These are phyloP conservation scores for Geum urbanum DNA, from an alignment of 306 rosid genomes.

Conservation along the genomic window DNA sequence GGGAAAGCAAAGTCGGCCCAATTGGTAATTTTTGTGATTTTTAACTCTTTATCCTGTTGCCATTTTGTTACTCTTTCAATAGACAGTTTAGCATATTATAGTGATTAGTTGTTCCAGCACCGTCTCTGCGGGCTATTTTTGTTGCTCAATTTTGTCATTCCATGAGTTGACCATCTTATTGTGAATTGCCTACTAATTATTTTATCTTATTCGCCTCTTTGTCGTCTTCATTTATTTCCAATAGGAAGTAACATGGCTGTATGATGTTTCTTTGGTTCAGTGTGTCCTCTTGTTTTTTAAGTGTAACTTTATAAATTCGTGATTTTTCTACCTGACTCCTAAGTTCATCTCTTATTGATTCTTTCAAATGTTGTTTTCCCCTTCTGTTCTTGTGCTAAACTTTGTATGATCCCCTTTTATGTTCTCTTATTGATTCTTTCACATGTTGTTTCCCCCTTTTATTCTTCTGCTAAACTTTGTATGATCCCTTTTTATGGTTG, in stretches of 20 bases:
- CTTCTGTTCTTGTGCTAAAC: not conserved
- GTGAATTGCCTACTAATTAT: not conserved
- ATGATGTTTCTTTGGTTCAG: not conserved
- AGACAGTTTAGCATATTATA: not conserved
- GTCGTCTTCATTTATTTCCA: not conserved
- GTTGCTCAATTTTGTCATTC: not conserved
- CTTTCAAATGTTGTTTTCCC: not conserved
- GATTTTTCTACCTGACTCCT: not conserved
- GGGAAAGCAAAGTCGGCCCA: conserved; percentile 64
- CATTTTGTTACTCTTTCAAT: not conserved
- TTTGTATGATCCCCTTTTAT: not conserved
- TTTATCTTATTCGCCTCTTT: not conserved
- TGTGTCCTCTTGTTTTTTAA: too few relatives aligned
- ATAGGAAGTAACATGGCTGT: not conserved
- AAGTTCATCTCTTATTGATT: not conserved
- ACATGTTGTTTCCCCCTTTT: not conserved
- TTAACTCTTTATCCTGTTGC: not conserved
- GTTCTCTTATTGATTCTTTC: not conserved
- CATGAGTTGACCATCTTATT: not conserved
- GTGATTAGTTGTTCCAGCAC: not conserved
- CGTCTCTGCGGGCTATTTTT: not conserved
- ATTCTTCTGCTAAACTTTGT: not conserved
- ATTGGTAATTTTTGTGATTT: conserved; percentile 50
- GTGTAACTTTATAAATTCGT: not conserved
- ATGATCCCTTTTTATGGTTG: not conserved